phyloP scores from a whole-genome alignment of 768 basidiomycete species.

The Naganishia kalamii region DNA sequence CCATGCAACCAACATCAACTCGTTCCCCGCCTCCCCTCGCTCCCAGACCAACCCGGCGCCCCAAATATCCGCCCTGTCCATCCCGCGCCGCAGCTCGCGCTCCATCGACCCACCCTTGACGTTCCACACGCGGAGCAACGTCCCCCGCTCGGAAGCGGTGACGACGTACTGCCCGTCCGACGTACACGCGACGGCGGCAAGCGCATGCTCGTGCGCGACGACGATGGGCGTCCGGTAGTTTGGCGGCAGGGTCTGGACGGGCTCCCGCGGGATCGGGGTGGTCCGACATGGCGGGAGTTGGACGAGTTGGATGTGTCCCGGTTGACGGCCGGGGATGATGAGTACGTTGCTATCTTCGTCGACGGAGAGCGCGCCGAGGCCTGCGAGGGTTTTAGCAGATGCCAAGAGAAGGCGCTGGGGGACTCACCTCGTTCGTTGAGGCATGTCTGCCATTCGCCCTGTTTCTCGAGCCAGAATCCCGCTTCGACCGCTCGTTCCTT shows the following conservation, averaged over 20 bases:
- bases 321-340: constrained; percentile 46
- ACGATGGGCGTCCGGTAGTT: constrained; percentile 45
- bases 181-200: constrained; percentile 39
- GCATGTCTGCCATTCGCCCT: constrained; percentile 44
- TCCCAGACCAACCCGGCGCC: constrained; percentile 26
- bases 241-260: constrained; percentile 1
- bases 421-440: constrained; percentile 40
- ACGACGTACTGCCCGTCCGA: constrained; percentile 37
- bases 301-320: constrained; percentile 46
- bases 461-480: constrained; percentile 36
- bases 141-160: constrained; percentile 43
- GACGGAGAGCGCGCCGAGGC: constrained; percentile 40
- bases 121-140: constrained; percentile 45
- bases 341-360: constrained; percentile 37
- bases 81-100: constrained; percentile 43
- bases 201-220: constrained; percentile 41
- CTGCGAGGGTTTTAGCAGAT: constrained; percentile 24
- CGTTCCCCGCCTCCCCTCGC: constrained; percentile 14
- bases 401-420: background rate
- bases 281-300: constrained; percentile 35
- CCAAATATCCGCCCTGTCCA: constrained; percentile 45
- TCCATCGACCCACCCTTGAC: constrained; percentile 35
- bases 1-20: constrained; percentile 39
- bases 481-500: background rate
- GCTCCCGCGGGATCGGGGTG: background rate